These are phyloP conservation scores for Globisporangium mamillatum DNA, from an alignment of 352 stramenopile species.

Conservation along the genomic window DNA sequence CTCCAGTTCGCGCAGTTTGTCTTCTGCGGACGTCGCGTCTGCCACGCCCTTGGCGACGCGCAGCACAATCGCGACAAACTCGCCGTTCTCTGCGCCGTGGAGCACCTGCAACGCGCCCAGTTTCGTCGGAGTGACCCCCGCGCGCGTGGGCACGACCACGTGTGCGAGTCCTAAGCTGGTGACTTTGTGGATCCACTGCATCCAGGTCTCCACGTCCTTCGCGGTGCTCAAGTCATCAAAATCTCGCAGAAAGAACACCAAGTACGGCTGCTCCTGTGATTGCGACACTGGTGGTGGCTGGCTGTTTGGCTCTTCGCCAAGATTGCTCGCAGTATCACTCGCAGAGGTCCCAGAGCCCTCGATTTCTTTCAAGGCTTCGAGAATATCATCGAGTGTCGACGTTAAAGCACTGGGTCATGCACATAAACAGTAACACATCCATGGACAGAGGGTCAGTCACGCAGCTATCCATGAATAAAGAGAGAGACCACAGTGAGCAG, in stretches of 20 bases:
- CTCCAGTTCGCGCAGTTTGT: slow-evolving; percentile 49
- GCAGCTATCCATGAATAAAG: background rate
- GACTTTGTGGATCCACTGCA: slow-evolving; percentile 52
- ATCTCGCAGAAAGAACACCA: slow-evolving; percentile 61
- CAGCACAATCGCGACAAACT: slow-evolving; percentile 66
- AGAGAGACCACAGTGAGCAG: too few species aligned
- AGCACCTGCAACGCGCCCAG: slow-evolving; percentile 37
- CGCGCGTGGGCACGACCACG: slow-evolving; percentile 47
- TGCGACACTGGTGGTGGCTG: slow-evolving; percentile 14
- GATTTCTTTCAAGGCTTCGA: slow-evolving; percentile 15
- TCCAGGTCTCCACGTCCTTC: slow-evolving; percentile 29
- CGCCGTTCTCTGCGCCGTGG: slow-evolving; percentile 24
- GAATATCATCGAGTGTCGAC: slow-evolving; percentile 10
- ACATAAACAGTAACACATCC: background rate
- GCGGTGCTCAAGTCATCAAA: slow-evolving; percentile 41
- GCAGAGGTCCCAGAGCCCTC: slow-evolving; percentile 8
- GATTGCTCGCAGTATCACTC: background rate
- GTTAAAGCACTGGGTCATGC: slow-evolving; percentile 1
- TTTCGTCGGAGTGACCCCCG: slow-evolving; percentile 43
- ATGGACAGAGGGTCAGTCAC: background rate
- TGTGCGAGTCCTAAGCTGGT: slow-evolving; percentile 46
- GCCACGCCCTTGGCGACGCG: slow-evolving; percentile 46
- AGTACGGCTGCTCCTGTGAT: background rate
- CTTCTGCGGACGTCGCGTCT: slow-evolving; percentile 36
- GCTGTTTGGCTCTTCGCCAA: background rate